A percentile compares a stretch with the other conserved stretches of the same genome.
Conservation (phyloP, 495 filamentous ascomycete species). For the Aspergillus panamensis region DNA sequence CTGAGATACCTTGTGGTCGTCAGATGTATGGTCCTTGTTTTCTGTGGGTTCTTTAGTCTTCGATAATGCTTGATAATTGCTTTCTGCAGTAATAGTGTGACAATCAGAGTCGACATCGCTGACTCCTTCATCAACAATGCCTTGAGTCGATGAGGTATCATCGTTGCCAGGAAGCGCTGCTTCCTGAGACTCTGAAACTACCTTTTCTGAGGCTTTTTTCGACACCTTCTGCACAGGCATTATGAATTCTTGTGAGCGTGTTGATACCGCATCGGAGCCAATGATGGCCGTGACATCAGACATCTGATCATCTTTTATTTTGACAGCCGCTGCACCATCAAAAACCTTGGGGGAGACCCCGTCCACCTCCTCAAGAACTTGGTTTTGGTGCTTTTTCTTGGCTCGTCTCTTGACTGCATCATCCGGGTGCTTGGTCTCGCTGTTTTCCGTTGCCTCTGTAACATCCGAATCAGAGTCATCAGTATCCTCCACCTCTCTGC, state of each 20-base stretch:
- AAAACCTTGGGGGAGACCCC: constrained; percentile 15
- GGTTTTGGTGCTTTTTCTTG: not conserved
- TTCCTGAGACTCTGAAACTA: constrained; percentile 27
- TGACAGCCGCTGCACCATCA: constrained; percentile 17
- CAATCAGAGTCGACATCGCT: constrained; percentile 21
- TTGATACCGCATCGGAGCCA: constrained; percentile 35
- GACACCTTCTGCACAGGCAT: constrained; percentile 24
- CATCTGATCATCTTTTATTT: constrained; percentile 25
- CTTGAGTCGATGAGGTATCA: constrained; percentile 27
- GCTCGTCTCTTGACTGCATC: not conserved
- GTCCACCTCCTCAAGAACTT: not conserved
- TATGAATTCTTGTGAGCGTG: constrained; percentile 32
- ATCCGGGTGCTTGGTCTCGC: constrained; percentile 11
- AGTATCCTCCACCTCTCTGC: constrained; percentile 24
- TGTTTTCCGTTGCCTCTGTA: constrained; percentile 14
- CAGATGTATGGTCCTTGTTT: not conserved
- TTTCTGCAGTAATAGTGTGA: constrained; percentile 17
- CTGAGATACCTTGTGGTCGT: not conserved
- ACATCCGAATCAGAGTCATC: constrained; percentile 22
- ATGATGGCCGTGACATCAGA: constrained; percentile 40
- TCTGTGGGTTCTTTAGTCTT: constrained; percentile 1
- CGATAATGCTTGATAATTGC: constrained; percentile 5
- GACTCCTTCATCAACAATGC: constrained; percentile 25
- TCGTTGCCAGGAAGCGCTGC: constrained; percentile 25
- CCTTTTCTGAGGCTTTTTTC: constrained; percentile 11